Conservation (phyloP, 768 basidiomycete genomes). For the Candolleomyces eurysporus region DNA sequence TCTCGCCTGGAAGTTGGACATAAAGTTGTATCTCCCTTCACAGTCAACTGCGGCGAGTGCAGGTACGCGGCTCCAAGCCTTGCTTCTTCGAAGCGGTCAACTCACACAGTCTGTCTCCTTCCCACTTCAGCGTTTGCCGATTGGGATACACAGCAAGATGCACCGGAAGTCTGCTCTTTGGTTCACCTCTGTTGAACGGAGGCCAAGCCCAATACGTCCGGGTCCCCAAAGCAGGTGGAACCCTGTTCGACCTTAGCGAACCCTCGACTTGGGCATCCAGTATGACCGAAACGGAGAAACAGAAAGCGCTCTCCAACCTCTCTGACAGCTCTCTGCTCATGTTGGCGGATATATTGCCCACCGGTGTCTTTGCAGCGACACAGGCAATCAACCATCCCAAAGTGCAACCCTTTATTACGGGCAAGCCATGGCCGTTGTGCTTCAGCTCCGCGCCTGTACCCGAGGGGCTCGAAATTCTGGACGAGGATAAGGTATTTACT, state of each 20-base stretch:
- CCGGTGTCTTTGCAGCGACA: constrained; percentile 72
- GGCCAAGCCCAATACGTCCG: constrained; percentile 81
- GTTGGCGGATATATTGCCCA: constrained; percentile 77
- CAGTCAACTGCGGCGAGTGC: constrained; percentile 83
- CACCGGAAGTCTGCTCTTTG: constrained; percentile 58
- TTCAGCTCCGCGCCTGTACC: constrained; percentile 25
- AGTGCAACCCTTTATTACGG: constrained; percentile 55
- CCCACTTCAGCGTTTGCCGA: constrained; percentile 55
- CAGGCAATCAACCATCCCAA: constrained; percentile 77
- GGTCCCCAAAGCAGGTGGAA: constrained; percentile 78
- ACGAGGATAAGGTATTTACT: constrained; percentile 52
- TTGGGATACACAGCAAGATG: constrained; percentile 75
- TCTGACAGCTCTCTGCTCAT: constrained; percentile 67
- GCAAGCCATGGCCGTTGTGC: constrained; percentile 56
- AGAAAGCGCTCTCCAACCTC: constrained; percentile 39
- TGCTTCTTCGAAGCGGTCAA: neutral
- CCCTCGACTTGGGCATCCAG: constrained; percentile 44
- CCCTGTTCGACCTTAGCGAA: constrained; percentile 61
- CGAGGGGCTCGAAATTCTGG: constrained; percentile 31
- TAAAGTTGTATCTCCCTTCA: constrained; percentile 79
- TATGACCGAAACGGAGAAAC: constrained; percentile 33
- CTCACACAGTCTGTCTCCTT: neutral
- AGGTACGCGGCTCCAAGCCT: constrained; percentile 46
- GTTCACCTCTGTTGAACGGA: constrained; percentile 62
- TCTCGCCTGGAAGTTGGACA: constrained; percentile 66